Conservation (phyloP, 2,329 filamentous ascomycete genomes). For the Alternaria sp. region DNA sequence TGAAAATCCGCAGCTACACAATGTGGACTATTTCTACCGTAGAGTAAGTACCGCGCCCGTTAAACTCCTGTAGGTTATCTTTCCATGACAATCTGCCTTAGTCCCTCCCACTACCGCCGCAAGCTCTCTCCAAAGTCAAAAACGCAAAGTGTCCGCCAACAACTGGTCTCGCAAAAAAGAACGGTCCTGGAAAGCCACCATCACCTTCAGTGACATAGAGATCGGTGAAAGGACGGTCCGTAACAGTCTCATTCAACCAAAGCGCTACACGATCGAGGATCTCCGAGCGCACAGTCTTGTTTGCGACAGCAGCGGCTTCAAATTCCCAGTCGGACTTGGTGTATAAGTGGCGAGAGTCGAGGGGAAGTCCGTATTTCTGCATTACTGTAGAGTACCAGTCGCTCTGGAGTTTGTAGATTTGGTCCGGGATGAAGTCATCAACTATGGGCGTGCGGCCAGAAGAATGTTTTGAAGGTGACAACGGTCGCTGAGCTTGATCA, state of each 20-base stretch:
- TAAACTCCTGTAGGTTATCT: neutral
- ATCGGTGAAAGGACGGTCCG: slow-evolving; percentile 79
- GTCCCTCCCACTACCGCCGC: slow-evolving; percentile 63
- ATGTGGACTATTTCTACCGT: neutral
- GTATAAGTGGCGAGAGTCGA: slow-evolving; percentile 83
- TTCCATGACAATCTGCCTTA: neutral
- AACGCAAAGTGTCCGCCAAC: slow-evolving; percentile 88
- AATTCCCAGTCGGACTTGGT: slow-evolving; percentile 94
- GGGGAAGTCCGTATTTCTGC: slow-evolving; percentile 81
- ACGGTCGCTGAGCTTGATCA: slow-evolving; percentile 29
- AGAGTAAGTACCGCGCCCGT: neutral
- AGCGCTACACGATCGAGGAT: slow-evolving; percentile 77
- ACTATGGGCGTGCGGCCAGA: slow-evolving; percentile 41
- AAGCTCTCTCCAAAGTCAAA: slow-evolving; percentile 80
- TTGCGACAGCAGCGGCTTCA: slow-evolving; percentile 82
- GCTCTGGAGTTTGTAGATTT: slow-evolving; percentile 80
- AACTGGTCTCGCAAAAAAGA: slow-evolving; percentile 83
- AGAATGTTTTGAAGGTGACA: slow-evolving; percentile 23
- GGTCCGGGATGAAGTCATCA: slow-evolving; percentile 72
- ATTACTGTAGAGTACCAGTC: slow-evolving; percentile 81
- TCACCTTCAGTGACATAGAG: slow-evolving; percentile 81
- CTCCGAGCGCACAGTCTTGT: slow-evolving; percentile 70
- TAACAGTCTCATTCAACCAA: slow-evolving; percentile 86
- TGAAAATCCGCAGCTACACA: neutral
- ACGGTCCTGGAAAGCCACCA: slow-evolving; percentile 76